A percentile compares a stretch with the other conserved stretches of the same genome.
Conservation (phyloP, 176 grass and related monocot species). For the Calamus simplicifolius region DNA sequence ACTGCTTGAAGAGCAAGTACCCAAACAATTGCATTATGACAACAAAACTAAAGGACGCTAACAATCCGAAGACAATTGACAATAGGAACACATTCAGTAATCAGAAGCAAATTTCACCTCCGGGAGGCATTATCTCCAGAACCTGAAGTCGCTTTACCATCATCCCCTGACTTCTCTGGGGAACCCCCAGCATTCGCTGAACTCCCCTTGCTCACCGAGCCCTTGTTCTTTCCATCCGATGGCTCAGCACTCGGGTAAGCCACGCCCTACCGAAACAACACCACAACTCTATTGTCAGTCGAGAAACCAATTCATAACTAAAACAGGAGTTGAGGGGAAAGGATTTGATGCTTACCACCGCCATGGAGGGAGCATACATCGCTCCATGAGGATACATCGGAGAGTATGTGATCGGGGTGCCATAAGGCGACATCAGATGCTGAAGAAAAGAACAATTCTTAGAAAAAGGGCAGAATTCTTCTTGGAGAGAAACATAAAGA, state of each 20-base stretch:
- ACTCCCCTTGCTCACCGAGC: slow-evolving; percentile 22
- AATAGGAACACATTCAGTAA: slow-evolving; percentile 4
- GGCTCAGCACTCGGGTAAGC: slow-evolving; percentile 44
- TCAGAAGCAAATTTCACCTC: slow-evolving; percentile 31
- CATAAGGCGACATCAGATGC: slow-evolving; percentile 59
- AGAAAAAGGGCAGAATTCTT: slow-evolving; percentile 14
- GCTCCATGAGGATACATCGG: slow-evolving; percentile 53
- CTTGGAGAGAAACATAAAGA: too few species aligned
- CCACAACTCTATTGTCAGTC: background rate
- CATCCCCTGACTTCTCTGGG: slow-evolving; percentile 17
- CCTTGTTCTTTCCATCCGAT: slow-evolving; percentile 51
- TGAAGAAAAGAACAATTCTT: background rate
- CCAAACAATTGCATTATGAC: background rate
- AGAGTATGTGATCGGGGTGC: slow-evolving; percentile 63
- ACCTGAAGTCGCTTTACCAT: slow-evolving; percentile 2
- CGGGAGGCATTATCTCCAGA: slow-evolving; percentile 56
- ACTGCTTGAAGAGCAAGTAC: slow-evolving; percentile 23
- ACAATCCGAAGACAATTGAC: background rate
- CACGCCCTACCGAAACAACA: slow-evolving; percentile 29
- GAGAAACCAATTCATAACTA: background rate
- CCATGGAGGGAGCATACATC: slow-evolving; percentile 75
- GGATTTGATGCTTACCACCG: slow-evolving; percentile 37
- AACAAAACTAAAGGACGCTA: slow-evolving; percentile 13
- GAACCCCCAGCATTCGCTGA: slow-evolving; percentile 48
- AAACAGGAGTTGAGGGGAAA: background rate